phyloP scores from a whole-genome alignment of 176 grass and related monocot genomes.

The Oryza meridionalis region DNA sequence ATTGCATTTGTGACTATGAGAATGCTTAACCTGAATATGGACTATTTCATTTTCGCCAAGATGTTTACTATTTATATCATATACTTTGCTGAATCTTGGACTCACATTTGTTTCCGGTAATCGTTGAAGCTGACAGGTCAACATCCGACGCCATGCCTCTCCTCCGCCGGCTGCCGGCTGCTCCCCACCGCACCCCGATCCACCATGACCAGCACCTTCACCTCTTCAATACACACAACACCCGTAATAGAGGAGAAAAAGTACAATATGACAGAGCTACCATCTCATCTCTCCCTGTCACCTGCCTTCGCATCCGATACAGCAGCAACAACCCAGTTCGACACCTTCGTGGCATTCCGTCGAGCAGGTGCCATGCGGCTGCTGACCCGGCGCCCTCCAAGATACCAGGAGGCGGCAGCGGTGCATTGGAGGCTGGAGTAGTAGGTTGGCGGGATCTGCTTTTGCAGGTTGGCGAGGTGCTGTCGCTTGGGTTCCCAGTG shows the following conservation, averaged over 20 bases:
- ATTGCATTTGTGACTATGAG: not conserved
- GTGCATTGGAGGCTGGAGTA: not conserved
- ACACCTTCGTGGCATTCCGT: slow-evolving; percentile 11
- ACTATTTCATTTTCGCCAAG: not conserved
- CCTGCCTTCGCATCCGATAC: not conserved
- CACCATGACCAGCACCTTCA: not conserved
- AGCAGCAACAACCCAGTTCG: not conserved
- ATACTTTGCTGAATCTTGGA: not conserved
- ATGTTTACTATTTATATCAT: not conserved
- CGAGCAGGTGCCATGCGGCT: slow-evolving; percentile 3
- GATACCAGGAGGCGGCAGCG: not conserved
- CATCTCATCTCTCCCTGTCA: not conserved
- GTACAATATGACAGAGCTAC: too few species aligned
- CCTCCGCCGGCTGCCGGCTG: slow-evolving; percentile 27
- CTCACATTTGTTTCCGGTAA: not conserved
- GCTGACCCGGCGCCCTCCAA: slow-evolving; percentile 15
- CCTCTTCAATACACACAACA: not conserved
- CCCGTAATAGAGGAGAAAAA: not conserved
- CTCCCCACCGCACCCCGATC: not conserved
- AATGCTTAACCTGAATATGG: too few species aligned
- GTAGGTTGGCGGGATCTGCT: slow-evolving; percentile 12
- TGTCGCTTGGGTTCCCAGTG: slow-evolving; percentile 81
- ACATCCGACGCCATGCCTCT: not conserved
- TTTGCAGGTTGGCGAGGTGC: slow-evolving; percentile 58
- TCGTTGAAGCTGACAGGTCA: not conserved